Evolutionary conservation across 352 stramenopile species (phyloP).

Genomic region (Paralagenidium karlingii): DNA sequence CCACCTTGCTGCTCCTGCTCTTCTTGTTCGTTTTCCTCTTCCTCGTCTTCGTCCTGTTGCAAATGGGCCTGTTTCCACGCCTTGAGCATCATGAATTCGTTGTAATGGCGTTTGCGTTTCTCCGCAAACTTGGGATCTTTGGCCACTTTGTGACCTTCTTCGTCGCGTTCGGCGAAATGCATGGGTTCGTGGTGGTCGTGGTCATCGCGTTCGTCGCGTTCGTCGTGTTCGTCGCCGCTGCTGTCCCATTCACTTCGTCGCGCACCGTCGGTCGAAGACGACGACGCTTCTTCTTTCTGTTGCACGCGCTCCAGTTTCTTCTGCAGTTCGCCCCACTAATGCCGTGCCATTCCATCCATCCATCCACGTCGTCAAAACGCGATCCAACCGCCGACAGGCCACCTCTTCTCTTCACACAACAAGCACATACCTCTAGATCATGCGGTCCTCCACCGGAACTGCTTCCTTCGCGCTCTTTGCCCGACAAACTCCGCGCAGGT

Average conservation of each 20-base stretch:
- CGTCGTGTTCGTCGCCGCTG: constrained; percentile 23
- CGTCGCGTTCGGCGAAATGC: constrained; percentile 24
- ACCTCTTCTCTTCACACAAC: no score
- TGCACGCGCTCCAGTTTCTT: constrained; percentile 44
- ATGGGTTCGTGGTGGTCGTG: no score
- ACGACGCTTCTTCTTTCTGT: constrained; percentile 15
- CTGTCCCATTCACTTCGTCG: constrained; percentile 53
- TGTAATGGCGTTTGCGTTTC: constrained; percentile 77
- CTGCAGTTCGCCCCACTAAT: constrained; percentile 56
- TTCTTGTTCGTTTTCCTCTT: constrained; percentile 23
- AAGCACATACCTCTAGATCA: constrained; percentile 23
- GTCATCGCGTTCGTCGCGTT: constrained; percentile 3
- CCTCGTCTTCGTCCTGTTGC: constrained; percentile 26
- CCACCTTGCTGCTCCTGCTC: constrained; percentile 1
- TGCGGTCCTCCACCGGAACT: no score
- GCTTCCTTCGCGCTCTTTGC: constrained; percentile 21
- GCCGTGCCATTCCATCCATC: background rate
- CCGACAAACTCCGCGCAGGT: constrained; percentile 33
- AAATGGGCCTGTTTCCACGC: constrained; percentile 48
- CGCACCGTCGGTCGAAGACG: no score
- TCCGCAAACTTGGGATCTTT: constrained; percentile 55
- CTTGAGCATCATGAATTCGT: constrained; percentile 64
- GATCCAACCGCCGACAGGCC: no score
- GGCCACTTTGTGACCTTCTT: constrained; percentile 44
- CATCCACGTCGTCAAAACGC: background rate